These are phyloP conservation scores for Tulasnella sp. DNA, from an alignment of 768 basidiomycete species.

Conservation along the genomic window DNA sequence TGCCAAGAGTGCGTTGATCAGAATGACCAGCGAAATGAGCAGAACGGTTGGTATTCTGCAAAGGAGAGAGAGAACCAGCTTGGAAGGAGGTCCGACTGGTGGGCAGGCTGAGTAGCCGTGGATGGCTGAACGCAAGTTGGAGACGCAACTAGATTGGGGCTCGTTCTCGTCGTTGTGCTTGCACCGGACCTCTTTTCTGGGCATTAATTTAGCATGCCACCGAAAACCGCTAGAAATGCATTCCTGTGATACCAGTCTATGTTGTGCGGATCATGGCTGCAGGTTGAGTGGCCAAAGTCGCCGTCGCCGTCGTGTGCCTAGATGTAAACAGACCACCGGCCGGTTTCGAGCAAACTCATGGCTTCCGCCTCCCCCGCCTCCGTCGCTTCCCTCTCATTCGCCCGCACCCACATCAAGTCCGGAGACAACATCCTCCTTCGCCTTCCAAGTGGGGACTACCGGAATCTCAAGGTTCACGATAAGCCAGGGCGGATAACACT, in stretches of 20 bases:
- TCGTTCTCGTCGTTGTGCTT: neutral
- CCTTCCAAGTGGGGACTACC: constrained; percentile 72
- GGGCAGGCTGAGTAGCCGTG: constrained; percentile 32
- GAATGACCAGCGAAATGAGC: constrained; percentile 46
- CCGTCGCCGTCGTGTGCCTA: neutral
- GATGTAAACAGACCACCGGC: neutral
- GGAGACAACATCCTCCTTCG: constrained; percentile 63
- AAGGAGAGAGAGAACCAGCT: constrained; percentile 37
- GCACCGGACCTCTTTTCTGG: neutral
- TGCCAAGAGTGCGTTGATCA: constrained; percentile 46
- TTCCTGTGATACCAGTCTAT: too few relatives aligned
- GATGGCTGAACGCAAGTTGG: neutral
- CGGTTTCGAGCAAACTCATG: neutral
- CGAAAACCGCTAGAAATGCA: too few relatives aligned
- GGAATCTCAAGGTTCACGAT: constrained; percentile 61
- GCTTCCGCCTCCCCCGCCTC: neutral
- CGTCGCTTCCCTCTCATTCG: neutral
- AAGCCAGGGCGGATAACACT: constrained; percentile 61
- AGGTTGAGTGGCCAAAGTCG: too few relatives aligned
- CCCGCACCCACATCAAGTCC: constrained; percentile 13
- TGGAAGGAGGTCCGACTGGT: constrained; percentile 50
- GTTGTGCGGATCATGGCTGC: too few relatives aligned
- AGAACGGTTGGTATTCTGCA: constrained; percentile 40
- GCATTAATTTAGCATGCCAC: too few relatives aligned
- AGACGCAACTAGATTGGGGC: too few relatives aligned